Evolutionary conservation across 371 early-diverging fungal species (phyloP), one percentile per base, ranked within the genome.

Genomic region (Conidiobolus incongruus): DNA sequence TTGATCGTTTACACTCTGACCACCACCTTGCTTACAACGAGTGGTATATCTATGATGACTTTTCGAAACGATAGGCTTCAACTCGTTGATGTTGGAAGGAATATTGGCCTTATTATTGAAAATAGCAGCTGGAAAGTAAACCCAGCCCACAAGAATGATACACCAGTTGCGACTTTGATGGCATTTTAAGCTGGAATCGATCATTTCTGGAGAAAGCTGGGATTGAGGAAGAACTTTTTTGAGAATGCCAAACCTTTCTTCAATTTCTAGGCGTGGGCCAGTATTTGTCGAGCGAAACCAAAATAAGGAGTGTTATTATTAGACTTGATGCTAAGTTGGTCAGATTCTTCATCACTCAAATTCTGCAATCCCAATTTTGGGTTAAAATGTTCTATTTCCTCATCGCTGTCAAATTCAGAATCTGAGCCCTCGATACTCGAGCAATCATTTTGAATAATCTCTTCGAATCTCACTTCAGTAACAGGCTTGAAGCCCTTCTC

Each of bases 41-140:
- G 90, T 89, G 4, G 93, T 92, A 56, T 95, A 95, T 23, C 92
- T 66, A 47, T 89, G 89, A 47, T 89, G 72, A 4, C 91, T 85
- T 55, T 88, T 92, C 58, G 90, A 85, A 0, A 63, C 68, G 0
- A 84, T 38, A 31, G 54, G 52, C 11, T 56, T 58, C n/a, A n/a
- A n/a, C n/a, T n/a, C n/a, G n/a, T n/a, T n/a, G n/a, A n/a, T n/a
- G 6, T 51, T 45, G 2, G 54, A 46, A 4, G 53, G 44, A 0
- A 41, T 21, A 1, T 56, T 52, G 47, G 76, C 66, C 5, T 65
- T 53, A 12, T 59, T 58, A 49, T 90, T 87, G 45, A 89, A 65
- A 1, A 91, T 71, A 15, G 76, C 76, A 1, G 74, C 90, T 2
- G 88, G 89, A 62, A 95, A 93, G 53, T 84, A 81, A 3, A 91